These are phyloP conservation scores for Aechmea fasciata DNA, from an alignment of 176 grass and related monocot genomes.

Conservation along the genomic window DNA sequence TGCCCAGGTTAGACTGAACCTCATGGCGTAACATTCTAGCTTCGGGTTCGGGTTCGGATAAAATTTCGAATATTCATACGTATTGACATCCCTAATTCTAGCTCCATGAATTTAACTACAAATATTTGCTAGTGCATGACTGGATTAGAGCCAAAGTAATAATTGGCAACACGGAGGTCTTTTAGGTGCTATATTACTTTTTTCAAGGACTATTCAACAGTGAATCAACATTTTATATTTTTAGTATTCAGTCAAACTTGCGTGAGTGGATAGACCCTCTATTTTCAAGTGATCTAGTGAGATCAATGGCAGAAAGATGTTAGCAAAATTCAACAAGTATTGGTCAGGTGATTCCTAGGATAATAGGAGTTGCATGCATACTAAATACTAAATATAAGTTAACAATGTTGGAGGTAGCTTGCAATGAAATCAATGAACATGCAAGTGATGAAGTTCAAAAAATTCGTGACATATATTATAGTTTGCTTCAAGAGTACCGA, in stretches of 20 bases:
- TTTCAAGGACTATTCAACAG: not conserved
- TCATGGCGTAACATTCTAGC: too few species aligned
- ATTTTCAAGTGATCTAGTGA: not conserved
- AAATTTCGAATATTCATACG: too few species aligned
- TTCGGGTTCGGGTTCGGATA: too few species aligned
- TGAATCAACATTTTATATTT: conserved; percentile 18
- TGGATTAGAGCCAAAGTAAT: conserved; percentile 5
- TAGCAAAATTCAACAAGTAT: not conserved
- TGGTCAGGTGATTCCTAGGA: not conserved
- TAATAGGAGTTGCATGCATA: not conserved
- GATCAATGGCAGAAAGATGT: not conserved
- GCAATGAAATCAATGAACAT: not conserved
- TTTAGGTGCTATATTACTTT: not conserved
- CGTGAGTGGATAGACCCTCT: not conserved
- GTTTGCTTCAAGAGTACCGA: not conserved
- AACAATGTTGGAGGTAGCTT: too few species aligned
- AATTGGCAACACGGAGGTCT: conserved; percentile 2
- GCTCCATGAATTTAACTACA: not conserved
- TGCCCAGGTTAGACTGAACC: too few species aligned
- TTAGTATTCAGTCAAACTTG: conserved; percentile 17
- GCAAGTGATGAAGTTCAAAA: not conserved
- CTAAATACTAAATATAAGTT: too few species aligned
- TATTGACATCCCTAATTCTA: not conserved
- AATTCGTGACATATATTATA: not conserved
- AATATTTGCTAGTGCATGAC: not conserved